phyloP scores from a whole-genome alignment of 2,329 filamentous ascomycete genomes.

The Lizonia empirigonia region DNA sequence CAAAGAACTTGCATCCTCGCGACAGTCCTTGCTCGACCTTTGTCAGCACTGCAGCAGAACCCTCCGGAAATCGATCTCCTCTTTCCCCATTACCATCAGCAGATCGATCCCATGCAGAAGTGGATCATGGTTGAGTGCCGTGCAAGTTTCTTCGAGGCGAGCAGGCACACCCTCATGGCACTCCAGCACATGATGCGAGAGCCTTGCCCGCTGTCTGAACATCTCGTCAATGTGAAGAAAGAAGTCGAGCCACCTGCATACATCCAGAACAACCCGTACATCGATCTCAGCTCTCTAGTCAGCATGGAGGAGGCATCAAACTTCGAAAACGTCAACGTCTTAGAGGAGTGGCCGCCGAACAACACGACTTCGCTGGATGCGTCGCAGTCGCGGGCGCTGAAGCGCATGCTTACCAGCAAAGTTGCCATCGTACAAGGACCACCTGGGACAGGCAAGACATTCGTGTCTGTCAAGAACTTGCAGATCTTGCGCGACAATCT shows the following conservation, averaged over 20 bases:
- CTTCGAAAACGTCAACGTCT: constrained; percentile 59
- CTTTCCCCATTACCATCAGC: constrained; percentile 67
- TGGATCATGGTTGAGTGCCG: constrained; percentile 81
- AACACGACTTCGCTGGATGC: constrained; percentile 63
- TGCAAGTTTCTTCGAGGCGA: constrained; percentile 76
- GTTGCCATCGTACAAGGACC: constrained; percentile 84
- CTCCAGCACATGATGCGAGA: constrained; percentile 69
- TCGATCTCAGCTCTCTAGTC: constrained; percentile 58
- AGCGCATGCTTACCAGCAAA: constrained; percentile 71
- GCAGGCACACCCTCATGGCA: constrained; percentile 72
- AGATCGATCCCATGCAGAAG: constrained; percentile 71
- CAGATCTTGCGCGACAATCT: constrained; percentile 68
- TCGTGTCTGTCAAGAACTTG: constrained; percentile 75
- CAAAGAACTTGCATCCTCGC: constrained; percentile 69
- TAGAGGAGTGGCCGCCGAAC: constrained; percentile 60
- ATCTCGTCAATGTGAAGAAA: constrained; percentile 60
- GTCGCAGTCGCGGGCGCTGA: constrained; percentile 72
- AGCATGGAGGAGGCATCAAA: constrained; percentile 43
- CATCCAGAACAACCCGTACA: constrained; percentile 55
- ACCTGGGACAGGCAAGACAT: constrained; percentile 80
- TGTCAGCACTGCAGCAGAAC: constrained; percentile 66
- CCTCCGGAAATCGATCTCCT: constrained; percentile 78
- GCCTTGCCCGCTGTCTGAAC: constrained; percentile 66
- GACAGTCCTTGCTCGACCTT: constrained; percentile 71
- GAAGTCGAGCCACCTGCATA: constrained; percentile 59